Conservation (phyloP, 225 moss, liverwort and hornwort species). For the Neckera pumila region DNA sequence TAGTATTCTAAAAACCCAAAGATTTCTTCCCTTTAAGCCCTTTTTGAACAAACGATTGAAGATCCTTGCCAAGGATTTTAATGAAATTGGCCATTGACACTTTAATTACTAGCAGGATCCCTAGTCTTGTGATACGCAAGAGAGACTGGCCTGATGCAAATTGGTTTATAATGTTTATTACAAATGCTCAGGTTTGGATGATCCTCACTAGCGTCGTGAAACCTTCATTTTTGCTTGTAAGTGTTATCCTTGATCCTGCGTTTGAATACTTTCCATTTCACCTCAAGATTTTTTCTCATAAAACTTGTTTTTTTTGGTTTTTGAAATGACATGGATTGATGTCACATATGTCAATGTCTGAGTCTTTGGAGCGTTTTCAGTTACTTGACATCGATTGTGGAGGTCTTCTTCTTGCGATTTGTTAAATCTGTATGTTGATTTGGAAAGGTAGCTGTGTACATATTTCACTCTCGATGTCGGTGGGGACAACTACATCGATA, state of each 20-base stretch:
- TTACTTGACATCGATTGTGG: not conserved
- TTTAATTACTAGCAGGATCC: not conserved
- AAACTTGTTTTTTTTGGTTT: not conserved
- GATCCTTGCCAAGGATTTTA: not conserved
- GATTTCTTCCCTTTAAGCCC: not conserved
- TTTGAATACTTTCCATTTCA: not conserved
- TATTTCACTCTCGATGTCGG: constrained; percentile 51
- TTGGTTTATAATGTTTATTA: not conserved
- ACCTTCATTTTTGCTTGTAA: constrained; percentile 37
- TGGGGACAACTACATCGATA: constrained; percentile 53
- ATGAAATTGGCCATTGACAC: not conserved
- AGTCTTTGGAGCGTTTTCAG: not conserved
- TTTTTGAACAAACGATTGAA: not conserved
- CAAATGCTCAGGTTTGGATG: constrained; percentile 24
- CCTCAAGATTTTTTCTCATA: too few relatives aligned
- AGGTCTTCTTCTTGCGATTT: not conserved
- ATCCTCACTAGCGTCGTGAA: constrained; percentile 2
- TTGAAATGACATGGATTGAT: not conserved
- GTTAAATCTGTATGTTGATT: constrained; percentile 15
- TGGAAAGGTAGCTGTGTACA: constrained; percentile 56
- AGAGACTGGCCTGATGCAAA: not conserved
- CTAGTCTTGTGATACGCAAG: not conserved
- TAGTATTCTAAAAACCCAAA: not conserved
- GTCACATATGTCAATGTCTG: not conserved
- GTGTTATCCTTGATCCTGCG: not conserved